Evolutionary conservation across 768 basidiomycete genomes (phyloP), one percentile per base, ranked within the genome.

Genomic region (Russula emetica): DNA sequence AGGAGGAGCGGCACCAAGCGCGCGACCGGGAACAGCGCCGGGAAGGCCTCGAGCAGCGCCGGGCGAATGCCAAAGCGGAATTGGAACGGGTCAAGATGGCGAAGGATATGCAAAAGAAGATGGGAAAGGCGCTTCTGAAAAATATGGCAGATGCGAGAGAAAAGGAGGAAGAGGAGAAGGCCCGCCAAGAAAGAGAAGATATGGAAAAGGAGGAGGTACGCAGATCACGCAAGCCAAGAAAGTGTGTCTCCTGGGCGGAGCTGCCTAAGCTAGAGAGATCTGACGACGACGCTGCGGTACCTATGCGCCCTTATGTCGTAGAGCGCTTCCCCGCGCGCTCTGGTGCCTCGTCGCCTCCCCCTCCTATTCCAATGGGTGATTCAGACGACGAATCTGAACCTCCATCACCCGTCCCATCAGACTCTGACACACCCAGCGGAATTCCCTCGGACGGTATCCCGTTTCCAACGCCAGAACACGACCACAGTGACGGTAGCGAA

Each of bases 281-380:
- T 51, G 84, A 79, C 81, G 85, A 85, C 30, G 84, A 85, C 64
- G 77, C 87, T 49, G 72, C 80, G 18, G 79, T 77, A 3, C 82
- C 87, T 1, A 85, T 91, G 84, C 87, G 85, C 67, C 78, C 79
- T 76, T 76, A 79, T 24, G 87, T 92, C 7, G 83, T 91, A 6
- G 90, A 91, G 73, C 81, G 89, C 22, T 72, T 72, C 40, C 82
- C 84, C 2, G 32, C 58, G 3, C 52, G 22, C 74, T 68, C 42
- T 70, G 70, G 44, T 69, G 69, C 56, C 40, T 63, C 56, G 55
- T 70, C 66, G 51, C 71, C 59, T 62, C 71, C 38, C 50, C 69
- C 57, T 58, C 71, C 56, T 11, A 4, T 13, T 26, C 49, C 36
- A 69, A 70, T 45, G 32, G 70, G 69, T 26, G 88, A 90, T 72